Conservation (phyloP, 2,329 filamentous ascomycete genomes). For the Diplodia mutila region DNA sequence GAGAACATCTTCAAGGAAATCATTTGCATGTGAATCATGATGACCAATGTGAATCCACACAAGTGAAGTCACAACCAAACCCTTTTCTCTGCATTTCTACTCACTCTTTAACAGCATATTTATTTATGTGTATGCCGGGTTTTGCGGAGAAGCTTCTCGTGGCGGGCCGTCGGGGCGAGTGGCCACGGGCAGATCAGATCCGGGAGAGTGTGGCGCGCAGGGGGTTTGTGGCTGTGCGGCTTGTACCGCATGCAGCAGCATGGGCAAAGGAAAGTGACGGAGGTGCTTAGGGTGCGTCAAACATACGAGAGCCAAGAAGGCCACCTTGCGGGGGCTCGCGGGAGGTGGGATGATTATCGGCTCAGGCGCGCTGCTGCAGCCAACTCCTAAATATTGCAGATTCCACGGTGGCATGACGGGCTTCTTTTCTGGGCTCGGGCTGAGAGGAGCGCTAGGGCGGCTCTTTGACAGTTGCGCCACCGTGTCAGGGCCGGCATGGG, state of each 20-base stretch:
- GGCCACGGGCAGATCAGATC: neutral
- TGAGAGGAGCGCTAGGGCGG: neutral
- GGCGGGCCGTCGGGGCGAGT: conserved; percentile 1
- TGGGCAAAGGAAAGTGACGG: neutral
- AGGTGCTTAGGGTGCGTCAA: conserved; percentile 7
- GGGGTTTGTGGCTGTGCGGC: neutral
- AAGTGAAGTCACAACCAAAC: too few relatives aligned
- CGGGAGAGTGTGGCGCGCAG: neutral
- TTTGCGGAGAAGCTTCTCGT: neutral
- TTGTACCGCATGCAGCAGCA: neutral
- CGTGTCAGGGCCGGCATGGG: conserved; percentile 8
- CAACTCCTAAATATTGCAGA: too few relatives aligned
- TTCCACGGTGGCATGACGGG: conserved; percentile 17
- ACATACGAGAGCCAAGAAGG: conserved; percentile 22
- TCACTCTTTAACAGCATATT: too few relatives aligned
- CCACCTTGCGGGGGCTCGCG: conserved; percentile 4
- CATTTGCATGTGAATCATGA: too few relatives aligned
- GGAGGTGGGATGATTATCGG: conserved; percentile 6
- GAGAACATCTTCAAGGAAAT: too few relatives aligned
- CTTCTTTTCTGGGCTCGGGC: neutral
- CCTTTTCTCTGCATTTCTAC: too few relatives aligned
- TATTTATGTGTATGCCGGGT: too few relatives aligned
- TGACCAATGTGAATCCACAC: too few relatives aligned
- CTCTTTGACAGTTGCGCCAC: conserved; percentile 23
- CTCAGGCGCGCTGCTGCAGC: neutral